phyloP scores from a whole-genome alignment of 306 rosid genomes.

The Quercus gilva region DNA sequence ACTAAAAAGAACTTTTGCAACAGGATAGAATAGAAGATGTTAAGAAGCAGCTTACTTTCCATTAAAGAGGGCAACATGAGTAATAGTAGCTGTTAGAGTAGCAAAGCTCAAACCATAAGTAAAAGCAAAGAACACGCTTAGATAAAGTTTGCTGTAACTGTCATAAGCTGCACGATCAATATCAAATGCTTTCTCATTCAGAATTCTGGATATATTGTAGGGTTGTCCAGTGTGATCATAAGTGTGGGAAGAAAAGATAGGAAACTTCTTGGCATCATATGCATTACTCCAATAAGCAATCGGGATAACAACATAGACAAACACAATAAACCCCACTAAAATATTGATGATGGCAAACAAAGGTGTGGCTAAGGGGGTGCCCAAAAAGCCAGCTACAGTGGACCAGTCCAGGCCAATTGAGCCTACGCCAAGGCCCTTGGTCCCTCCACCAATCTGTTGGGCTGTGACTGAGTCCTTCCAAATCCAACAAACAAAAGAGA shows the following conservation, averaged over 20 bases:
- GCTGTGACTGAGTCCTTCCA: constrained; percentile 78
- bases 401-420: constrained; percentile 82
- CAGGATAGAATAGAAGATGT: neutral
- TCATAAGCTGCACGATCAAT: constrained; percentile 42
- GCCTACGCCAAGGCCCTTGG: constrained; percentile 70
- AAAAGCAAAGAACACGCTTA: constrained; percentile 66
- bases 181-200: constrained; percentile 42
- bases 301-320: constrained; percentile 49
- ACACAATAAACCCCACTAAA: constrained; percentile 48
- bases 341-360: constrained; percentile 62
- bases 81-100: constrained; percentile 55
- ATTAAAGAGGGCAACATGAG: constrained; percentile 82
- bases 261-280: constrained; percentile 74
- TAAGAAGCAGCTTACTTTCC: constrained; percentile 57
- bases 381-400: constrained; percentile 63
- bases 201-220: constrained; percentile 51
- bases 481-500: constrained; percentile 65
- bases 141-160: constrained; percentile 68
- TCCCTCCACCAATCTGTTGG: constrained; percentile 84
- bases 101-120: constrained; percentile 83
- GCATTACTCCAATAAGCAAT: constrained; percentile 62
- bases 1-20: neutral
- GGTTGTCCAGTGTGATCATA: constrained; percentile 51
- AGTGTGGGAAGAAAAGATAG: constrained; percentile 61
- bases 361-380: constrained; percentile 72